Base-by-base conservation (phyloP, 1,284 basidiomycete genomes). In the Malassezia brasiliensis region DNA sequence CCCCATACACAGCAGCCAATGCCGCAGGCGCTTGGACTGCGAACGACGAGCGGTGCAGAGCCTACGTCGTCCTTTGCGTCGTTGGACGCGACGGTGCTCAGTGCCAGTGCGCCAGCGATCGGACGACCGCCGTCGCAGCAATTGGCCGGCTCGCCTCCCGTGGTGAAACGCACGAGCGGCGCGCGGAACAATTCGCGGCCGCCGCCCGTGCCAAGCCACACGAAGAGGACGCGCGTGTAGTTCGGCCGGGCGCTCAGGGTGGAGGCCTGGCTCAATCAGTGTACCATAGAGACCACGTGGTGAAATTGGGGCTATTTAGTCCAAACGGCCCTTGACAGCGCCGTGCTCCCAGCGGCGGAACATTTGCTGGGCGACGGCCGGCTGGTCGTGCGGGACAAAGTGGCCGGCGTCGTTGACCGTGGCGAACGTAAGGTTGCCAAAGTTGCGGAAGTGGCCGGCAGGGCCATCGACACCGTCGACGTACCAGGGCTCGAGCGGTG, bases 381-480 rank as follows among this genome's bases (percentile, higher is more conserved):
- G 70, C 50, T 72, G 65, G 47, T 69, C 67, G 35, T 66, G 62
- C 11, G 72, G 72, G 3, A 72, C 68, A 66, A 74, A 73, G 56
- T 74, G 72, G 25, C 72, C 68, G 2, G 65, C 63, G 4, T 61
- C 53, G 17, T 68, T 64, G 1, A 71, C 64, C 34, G 62, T 67
- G 7, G 58, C 62, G 31, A 65, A 72, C 4, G 70, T 72, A 2
- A 74, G 31, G 22, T 62, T 56, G 9, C 40, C 64, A 28, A 50
- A 50, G 36, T 47, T 52, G 30, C 65, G 64, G 50, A 62, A 69
- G 5, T 65, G 41, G 25, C 68, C 70, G 1, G 59, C 69, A 20
- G 52, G 60, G 25, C 42, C 17, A 0, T 37, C 12, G 10, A 38
- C 49, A 5, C 59, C 60, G 4, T 48, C 32, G 14, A 59, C n/a